These are phyloP conservation scores for Solanum aculeatissimum DNA, from an alignment of 305 asterid genomes.

Conservation along the genomic window DNA sequence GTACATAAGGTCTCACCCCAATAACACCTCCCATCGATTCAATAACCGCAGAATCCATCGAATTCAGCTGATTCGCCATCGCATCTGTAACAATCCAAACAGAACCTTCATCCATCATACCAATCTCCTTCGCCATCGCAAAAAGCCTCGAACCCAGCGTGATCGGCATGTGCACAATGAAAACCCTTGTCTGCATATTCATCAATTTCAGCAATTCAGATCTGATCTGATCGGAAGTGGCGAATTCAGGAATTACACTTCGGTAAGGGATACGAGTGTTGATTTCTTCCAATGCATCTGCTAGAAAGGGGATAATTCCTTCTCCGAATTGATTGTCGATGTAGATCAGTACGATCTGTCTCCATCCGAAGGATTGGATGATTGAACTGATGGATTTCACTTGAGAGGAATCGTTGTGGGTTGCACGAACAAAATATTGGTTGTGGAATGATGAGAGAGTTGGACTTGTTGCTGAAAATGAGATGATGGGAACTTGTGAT, in stretches of 20 bases:
- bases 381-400: slow-evolving; percentile 32
- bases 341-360: slow-evolving; percentile 36
- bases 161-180: slow-evolving; percentile 1
- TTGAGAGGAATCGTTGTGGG: slow-evolving; percentile 39
- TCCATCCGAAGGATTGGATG: slow-evolving; percentile 41
- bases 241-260: slow-evolving; percentile 25
- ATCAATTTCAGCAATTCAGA: slow-evolving; percentile 38
- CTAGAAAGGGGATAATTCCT: slow-evolving; percentile 39
- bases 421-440: slow-evolving; percentile 36
- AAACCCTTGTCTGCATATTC: slow-evolving; percentile 30
- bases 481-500: slow-evolving; percentile 45
- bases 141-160: background rate
- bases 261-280: slow-evolving; percentile 31
- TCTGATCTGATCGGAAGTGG: slow-evolving; percentile 25
- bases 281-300: slow-evolving; percentile 28
- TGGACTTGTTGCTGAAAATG: slow-evolving; percentile 52
- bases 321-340: slow-evolving; percentile 42
- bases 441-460: slow-evolving; percentile 22
- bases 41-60: slow-evolving; percentile 13
- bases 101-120: slow-evolving; percentile 10
- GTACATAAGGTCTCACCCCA: slow-evolving; percentile 40
- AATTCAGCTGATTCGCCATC: slow-evolving; percentile 9
- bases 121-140: background rate
- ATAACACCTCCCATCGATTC: slow-evolving; percentile 54
- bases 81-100: slow-evolving; percentile 49